Conservation (phyloP, 352 stramenopile species). For the Elongisporangium prolatum region DNA sequence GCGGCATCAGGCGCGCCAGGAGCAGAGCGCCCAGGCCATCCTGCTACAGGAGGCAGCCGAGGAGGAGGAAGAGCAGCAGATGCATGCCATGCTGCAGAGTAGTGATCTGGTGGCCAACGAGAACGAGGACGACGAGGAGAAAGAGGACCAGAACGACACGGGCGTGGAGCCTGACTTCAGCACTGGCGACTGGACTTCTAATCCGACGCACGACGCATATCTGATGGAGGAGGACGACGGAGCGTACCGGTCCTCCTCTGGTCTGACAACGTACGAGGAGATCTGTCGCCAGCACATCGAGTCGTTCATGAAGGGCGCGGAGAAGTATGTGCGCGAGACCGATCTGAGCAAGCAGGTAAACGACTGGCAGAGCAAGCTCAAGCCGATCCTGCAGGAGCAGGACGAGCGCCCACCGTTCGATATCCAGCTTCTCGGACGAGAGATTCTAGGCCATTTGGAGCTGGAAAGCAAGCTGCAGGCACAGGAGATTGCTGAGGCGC, state of each 20-base stretch:
- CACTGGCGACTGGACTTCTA: slow-evolving; percentile 15
- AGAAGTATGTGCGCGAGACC: slow-evolving; percentile 75
- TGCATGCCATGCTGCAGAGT: slow-evolving; percentile 35
- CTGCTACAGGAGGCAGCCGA: slow-evolving; percentile 61
- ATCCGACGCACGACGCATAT: slow-evolving; percentile 15
- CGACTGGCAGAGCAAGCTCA: slow-evolving; percentile 75
- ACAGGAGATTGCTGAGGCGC: slow-evolving; percentile 4
- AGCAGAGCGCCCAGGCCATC: slow-evolving; percentile 60
- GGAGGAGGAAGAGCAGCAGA: slow-evolving; percentile 59
- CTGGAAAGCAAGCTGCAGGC: slow-evolving; percentile 23
- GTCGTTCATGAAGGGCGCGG: slow-evolving; percentile 75
- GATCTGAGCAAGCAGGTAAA: slow-evolving; percentile 60
- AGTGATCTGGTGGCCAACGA: slow-evolving; percentile 14
- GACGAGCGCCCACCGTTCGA: slow-evolving; percentile 64
- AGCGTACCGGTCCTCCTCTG: slow-evolving; percentile 10
- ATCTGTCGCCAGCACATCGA: slow-evolving; percentile 73
- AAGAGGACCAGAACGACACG: slow-evolving; percentile 33
- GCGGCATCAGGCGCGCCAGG: slow-evolving; percentile 37
- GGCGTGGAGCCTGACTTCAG: slow-evolving; percentile 10
- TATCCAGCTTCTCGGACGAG: slow-evolving; percentile 62
- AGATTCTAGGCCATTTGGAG: slow-evolving; percentile 52
- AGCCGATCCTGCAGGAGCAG: slow-evolving; percentile 66
- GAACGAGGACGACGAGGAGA: slow-evolving; percentile 17
- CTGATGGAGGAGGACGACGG: neutral
- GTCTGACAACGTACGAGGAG: slow-evolving; percentile 53